phyloP scores from a whole-genome alignment of 2,329 filamentous ascomycete species.

The Fonsecaea pedrosoi region DNA sequence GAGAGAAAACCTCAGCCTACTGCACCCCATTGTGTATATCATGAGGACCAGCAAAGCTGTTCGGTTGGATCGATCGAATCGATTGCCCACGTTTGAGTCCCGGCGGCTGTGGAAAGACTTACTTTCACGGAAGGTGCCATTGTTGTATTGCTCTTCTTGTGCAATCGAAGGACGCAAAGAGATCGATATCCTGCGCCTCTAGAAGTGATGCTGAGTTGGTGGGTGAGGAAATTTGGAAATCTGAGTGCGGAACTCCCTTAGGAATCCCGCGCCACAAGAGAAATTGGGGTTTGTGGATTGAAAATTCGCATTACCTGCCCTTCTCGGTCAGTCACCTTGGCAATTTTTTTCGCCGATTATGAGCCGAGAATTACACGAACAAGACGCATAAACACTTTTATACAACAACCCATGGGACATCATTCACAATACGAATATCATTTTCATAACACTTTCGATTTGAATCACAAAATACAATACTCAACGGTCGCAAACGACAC shows the following conservation, averaged over 20 bases:
- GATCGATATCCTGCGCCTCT: constrained; percentile 82
- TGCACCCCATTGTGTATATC: constrained; percentile 57
- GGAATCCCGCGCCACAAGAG: neutral
- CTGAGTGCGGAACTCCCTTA: neutral
- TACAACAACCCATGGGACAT: neutral
- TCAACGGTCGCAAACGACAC: neutral
- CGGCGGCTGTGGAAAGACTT: constrained; percentile 29
- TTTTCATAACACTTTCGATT: neutral
- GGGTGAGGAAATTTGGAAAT: constrained; percentile 1
- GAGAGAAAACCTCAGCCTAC: constrained; percentile 84
- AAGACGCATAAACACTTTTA: too few relatives aligned
- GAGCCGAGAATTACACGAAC: too few relatives aligned
- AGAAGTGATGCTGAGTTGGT: neutral
- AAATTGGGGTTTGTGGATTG: constrained; percentile 5
- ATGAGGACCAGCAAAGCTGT: constrained; percentile 87
- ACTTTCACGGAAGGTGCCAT: constrained; percentile 36
- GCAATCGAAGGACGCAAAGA: constrained; percentile 70
- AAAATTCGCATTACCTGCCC: constrained; percentile 1
- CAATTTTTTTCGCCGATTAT: neutral
- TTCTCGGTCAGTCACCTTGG: neutral
- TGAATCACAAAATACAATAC: neutral
- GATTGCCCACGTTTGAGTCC: neutral
- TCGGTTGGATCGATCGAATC: constrained; percentile 59
- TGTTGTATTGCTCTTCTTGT: constrained; percentile 34
- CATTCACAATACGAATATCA: neutral